These are phyloP conservation scores for Tephrocybe sp. DNA, from an alignment of 768 basidiomycete species.

Conservation along the genomic window DNA sequence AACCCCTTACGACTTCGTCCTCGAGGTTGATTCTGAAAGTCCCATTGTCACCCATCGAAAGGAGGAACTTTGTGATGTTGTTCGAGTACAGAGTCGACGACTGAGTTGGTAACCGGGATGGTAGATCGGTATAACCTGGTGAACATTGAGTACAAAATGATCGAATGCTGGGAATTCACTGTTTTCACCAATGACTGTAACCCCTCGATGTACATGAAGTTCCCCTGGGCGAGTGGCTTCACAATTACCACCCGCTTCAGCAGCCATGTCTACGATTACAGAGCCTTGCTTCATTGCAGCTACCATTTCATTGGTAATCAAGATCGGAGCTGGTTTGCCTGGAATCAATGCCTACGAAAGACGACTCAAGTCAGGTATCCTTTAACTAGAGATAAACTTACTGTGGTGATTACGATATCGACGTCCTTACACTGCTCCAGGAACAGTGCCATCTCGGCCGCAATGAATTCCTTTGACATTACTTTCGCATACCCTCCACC, in stretches of 20 bases:
- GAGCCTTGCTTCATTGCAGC: slow-evolving; percentile 93
- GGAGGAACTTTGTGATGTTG: slow-evolving; percentile 86
- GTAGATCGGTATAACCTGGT: slow-evolving; percentile 79
- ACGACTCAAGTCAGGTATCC: background rate
- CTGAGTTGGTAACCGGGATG: slow-evolving; percentile 87
- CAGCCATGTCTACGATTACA: slow-evolving; percentile 83
- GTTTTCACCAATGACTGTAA: slow-evolving; percentile 73
- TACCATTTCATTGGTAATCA: slow-evolving; percentile 85
- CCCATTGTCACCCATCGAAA: slow-evolving; percentile 69
- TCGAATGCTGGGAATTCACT: background rate
- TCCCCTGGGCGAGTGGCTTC: slow-evolving; percentile 80
- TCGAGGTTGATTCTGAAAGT: slow-evolving; percentile 68
- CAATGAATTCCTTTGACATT: slow-evolving; percentile 89
- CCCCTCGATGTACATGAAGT: slow-evolving; percentile 65
- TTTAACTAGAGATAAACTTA: slow-evolving; percentile 24
- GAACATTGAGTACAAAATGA: slow-evolving; percentile 1
- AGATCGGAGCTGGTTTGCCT: slow-evolving; percentile 81
- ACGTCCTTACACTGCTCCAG: slow-evolving; percentile 87
- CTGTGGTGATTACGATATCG: slow-evolving; percentile 86
- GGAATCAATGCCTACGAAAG: slow-evolving; percentile 71
- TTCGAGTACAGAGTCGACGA: slow-evolving; percentile 90
- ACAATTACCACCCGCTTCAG: slow-evolving; percentile 90
- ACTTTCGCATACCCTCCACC: slow-evolving; percentile 87
- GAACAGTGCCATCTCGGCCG: slow-evolving; percentile 87
- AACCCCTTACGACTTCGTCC: slow-evolving; percentile 84